Evolutionary conservation across 2,329 filamentous ascomycete genomes (phyloP).

Genomic region (Lasiodiplodia citricola): DNA sequence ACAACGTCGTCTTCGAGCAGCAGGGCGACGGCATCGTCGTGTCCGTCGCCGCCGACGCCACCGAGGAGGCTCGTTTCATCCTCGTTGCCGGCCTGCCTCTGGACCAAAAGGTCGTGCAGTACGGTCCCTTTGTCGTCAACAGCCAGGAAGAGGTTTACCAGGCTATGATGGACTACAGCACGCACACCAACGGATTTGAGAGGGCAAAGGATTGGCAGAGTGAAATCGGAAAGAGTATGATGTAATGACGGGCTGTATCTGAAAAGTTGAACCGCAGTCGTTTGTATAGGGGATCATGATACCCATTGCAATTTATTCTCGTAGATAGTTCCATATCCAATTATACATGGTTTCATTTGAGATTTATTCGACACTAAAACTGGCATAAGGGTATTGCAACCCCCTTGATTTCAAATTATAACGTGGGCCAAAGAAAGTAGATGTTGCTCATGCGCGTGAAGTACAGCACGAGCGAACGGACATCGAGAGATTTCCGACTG

Average conservation of each 20-base stretch:
- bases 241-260: not conserved
- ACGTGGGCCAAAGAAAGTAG: too few relatives aligned
- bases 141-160: constrained; percentile 88
- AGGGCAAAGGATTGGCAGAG: constrained; percentile 67
- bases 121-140: constrained; percentile 55
- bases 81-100: constrained; percentile 80
- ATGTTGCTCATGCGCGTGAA: too few relatives aligned
- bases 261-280: not conserved
- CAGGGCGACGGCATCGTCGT: constrained; percentile 77
- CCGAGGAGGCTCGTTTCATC: constrained; percentile 65
- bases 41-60: constrained; percentile 69
- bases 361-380: not conserved
- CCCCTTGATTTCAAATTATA: too few relatives aligned
- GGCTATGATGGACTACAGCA: constrained; percentile 60
- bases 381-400: too few relatives aligned
- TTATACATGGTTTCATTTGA: not conserved
- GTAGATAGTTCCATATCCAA: not conserved
- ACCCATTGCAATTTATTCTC: not conserved
- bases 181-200: constrained; percentile 43
- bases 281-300: not conserved
- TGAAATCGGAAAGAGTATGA: constrained; percentile 83
- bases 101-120: constrained; percentile 52
- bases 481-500: too few relatives aligned
- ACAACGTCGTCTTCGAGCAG: constrained; percentile 88
- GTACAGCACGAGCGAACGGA: too few relatives aligned